Percentiles rank a stretch among this genome's conserved stretches.
phyloP scores from a whole-genome alignment of 2,329 filamentous ascomycete species.

The Sordariomycetes sp. region DNA sequence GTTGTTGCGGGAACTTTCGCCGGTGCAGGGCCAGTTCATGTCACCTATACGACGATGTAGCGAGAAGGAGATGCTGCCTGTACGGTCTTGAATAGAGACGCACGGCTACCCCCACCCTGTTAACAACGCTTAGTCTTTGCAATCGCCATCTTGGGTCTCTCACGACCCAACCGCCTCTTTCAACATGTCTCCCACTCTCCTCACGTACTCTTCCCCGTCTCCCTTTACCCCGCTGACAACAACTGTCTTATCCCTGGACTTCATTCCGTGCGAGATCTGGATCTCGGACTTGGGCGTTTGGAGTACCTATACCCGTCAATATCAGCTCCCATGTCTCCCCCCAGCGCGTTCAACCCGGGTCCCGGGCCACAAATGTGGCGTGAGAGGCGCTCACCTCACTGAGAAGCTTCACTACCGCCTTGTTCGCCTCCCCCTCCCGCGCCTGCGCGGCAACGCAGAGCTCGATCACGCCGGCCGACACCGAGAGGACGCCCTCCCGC shows the following conservation, averaged over 20 bases:
- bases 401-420: conserved; percentile 51
- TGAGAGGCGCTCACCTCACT: conserved; percentile 35
- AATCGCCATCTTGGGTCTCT: neutral
- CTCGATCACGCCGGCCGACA: conserved; percentile 48
- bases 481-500: conserved; percentile 47
- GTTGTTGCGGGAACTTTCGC: too few relatives aligned
- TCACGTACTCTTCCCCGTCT: conserved; percentile 18
- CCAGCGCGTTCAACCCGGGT: neutral
- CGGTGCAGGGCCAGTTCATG: too few relatives aligned
- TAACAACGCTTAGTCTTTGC: too few relatives aligned
- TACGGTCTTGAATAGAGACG: too few relatives aligned
- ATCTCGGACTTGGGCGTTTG: conserved; percentile 53
- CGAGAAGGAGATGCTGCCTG: too few relatives aligned
- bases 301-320: conserved; percentile 23
- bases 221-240: conserved; percentile 23
- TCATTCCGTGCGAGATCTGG: conserved; percentile 50
- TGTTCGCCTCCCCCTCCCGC: conserved; percentile 58
- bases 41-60: too few relatives aligned
- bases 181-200: conserved; percentile 7
- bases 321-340: neutral
- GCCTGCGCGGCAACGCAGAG: conserved; percentile 57
- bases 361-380: neutral
- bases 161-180: neutral
- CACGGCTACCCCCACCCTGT: too few relatives aligned
- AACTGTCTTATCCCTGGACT: conserved; percentile 54